Percentiles rank a stretch among this genome's conserved stretches.
Evolutionary conservation across 345 rosid genomes (phyloP).

Genomic region (Firmiana major): DNA sequence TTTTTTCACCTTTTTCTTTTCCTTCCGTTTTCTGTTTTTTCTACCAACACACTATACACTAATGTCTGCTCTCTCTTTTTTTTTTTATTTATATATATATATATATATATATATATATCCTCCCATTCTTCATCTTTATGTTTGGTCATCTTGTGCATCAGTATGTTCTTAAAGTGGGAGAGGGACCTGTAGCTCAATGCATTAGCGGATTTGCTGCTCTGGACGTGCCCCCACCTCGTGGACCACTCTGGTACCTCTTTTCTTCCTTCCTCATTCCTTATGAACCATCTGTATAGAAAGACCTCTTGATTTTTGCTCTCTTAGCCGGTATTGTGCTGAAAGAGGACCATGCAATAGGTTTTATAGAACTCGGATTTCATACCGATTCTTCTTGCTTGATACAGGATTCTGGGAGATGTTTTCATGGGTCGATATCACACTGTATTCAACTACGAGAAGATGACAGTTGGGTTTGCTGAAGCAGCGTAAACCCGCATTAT

Average conservation of each 20-base stretch:
- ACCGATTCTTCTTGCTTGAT: conserved; percentile 5
- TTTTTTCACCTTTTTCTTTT: too few species aligned
- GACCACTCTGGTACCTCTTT: conserved; percentile 56
- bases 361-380: not conserved
- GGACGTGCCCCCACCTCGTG: conserved; percentile 68
- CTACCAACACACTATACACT: too few species aligned
- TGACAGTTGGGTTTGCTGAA: conserved; percentile 83
- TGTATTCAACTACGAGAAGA: conserved; percentile 65
- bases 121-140: not conserved
- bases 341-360: not conserved
- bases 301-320: not conserved
- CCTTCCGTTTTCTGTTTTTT: too few species aligned
- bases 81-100: too few species aligned
- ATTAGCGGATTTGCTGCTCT: conserved; percentile 62
- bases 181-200: conserved; percentile 61
- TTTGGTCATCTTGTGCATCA: conserved; percentile 21
- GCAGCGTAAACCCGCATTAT: conserved; percentile 45
- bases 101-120: too few species aligned
- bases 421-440: conserved; percentile 86
- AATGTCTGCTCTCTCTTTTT: not conserved
- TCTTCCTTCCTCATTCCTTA: not conserved
- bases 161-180: conserved; percentile 60
- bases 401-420: conserved; percentile 91
- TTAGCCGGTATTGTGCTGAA: not conserved
- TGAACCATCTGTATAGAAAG: not conserved